These are phyloP conservation scores for Cryptococcus hybrid DNA, from an alignment of 1,284 basidiomycete species.

Conservation along the genomic window DNA sequence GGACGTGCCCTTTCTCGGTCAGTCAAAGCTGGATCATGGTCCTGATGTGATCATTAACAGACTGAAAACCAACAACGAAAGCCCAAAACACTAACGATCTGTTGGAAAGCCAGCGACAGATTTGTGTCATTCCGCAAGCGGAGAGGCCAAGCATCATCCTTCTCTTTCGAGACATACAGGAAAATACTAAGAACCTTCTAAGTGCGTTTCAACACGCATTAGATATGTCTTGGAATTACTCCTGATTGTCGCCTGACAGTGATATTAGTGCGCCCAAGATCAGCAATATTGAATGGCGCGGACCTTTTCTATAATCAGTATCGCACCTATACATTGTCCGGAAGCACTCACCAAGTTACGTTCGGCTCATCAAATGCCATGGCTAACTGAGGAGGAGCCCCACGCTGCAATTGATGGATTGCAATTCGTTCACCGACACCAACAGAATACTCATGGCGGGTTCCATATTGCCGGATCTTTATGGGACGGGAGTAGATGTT, in stretches of 20 bases:
- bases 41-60: constrained; percentile 10
- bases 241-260: constrained; percentile 51
- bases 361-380: constrained; percentile 82
- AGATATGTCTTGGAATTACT: constrained; percentile 56
- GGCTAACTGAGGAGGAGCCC: constrained; percentile 67
- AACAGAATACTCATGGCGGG: constrained; percentile 54
- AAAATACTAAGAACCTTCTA: constrained; percentile 88
- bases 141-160: constrained; percentile 78
- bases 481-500: constrained; percentile 73
- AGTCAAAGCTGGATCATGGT: constrained; percentile 45
- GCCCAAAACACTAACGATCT: constrained; percentile 59
- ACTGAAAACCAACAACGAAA: background rate
- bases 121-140: constrained; percentile 87
- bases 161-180: constrained; percentile 67
- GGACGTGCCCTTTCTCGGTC: constrained; percentile 41
- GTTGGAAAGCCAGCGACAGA: constrained; percentile 67
- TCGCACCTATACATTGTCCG: background rate
- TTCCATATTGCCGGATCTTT: constrained; percentile 80
- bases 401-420: constrained; percentile 64
- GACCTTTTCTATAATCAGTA: constrained; percentile 60
- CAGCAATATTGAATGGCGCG: constrained; percentile 85
- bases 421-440: constrained; percentile 68
- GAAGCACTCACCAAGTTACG: constrained; percentile 67
- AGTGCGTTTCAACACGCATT: constrained; percentile 76
- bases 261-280: constrained; percentile 83